These are phyloP conservation scores for Apium graveolens DNA, from an alignment of 129 eudicot genomes.

Conservation along the genomic window DNA sequence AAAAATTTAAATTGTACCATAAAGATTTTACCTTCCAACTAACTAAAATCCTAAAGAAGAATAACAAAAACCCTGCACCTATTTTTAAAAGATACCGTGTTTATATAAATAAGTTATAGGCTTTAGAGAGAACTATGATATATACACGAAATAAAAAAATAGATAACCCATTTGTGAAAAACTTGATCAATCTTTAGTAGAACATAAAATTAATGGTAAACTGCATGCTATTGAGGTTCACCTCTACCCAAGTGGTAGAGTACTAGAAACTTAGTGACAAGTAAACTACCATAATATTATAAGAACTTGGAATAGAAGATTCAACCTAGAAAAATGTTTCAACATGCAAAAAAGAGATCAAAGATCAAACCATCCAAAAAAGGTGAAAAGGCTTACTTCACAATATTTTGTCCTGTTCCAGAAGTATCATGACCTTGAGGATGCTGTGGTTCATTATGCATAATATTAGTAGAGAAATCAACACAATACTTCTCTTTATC, in stretches of 20 bases:
- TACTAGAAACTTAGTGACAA: no score
- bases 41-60: no score
- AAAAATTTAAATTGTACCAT: no score
- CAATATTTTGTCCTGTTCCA: slow-evolving; percentile 33
- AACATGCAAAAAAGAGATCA: not conserved
- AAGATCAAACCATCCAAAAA: not conserved
- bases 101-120: no score
- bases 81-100: no score
- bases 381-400: slow-evolving; percentile 35
- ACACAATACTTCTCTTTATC: slow-evolving; percentile 89
- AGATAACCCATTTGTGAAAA: no score
- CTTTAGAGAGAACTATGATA: no score
- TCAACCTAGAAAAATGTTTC: not conserved
- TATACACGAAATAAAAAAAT: no score
- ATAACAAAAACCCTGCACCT: no score
- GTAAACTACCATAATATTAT: not conserved
- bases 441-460: slow-evolving; percentile 38
- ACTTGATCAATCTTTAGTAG: not conserved
- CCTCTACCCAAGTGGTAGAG: not conserved
- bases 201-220: not conserved
- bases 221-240: not conserved
- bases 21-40: no score
- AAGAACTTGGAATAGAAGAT: not conserved
- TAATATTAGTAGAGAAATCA: slow-evolving; percentile 64
- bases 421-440: slow-evolving; percentile 26